Conservation (phyloP, 805 yeast species). For the Candida fluviatilis region DNA sequence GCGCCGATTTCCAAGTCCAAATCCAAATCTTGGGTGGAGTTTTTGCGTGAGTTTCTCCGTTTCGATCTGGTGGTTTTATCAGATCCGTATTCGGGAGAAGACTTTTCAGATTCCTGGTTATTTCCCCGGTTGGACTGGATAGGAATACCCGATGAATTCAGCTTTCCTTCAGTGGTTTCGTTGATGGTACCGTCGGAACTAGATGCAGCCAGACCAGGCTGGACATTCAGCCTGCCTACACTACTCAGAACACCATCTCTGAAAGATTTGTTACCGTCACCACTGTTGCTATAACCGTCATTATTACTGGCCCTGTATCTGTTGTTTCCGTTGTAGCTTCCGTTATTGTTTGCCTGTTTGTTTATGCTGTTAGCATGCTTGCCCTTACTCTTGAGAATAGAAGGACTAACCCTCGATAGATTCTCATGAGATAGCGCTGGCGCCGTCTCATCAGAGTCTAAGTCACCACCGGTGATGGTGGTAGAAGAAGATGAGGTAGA, state of each 20-base stretch:
- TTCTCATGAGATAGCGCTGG: conserved; percentile 36
- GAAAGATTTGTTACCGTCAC: too few relatives aligned
- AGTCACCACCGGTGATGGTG: conserved; percentile 24
- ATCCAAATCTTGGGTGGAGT: conserved; percentile 12
- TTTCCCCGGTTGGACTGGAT: too few relatives aligned
- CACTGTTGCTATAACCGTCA: too few relatives aligned
- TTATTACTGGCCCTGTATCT: too few relatives aligned
- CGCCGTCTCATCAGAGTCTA: conserved; percentile 39
- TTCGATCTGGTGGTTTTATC: background rate
- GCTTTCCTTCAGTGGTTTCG: conserved; percentile 3
- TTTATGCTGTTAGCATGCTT: conserved; percentile 2
- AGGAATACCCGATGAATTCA: too few relatives aligned
- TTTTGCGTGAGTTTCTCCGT: conserved; percentile 3
- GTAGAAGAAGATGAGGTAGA: conserved; percentile 20
- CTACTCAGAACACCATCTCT: too few relatives aligned
- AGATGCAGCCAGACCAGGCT: too few relatives aligned
- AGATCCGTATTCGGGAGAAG: background rate
- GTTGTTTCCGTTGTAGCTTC: too few relatives aligned
- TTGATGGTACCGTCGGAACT: too few relatives aligned
- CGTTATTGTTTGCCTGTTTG: too few relatives aligned
- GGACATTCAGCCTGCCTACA: too few relatives aligned
- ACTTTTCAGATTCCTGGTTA: conserved; percentile 1
- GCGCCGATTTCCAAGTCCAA: conserved; percentile 42
- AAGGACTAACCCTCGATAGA: background rate
- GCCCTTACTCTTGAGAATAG: background rate